Conservation (phyloP, 2,329 filamentous ascomycete genomes). For the Neonectria ditissima region DNA sequence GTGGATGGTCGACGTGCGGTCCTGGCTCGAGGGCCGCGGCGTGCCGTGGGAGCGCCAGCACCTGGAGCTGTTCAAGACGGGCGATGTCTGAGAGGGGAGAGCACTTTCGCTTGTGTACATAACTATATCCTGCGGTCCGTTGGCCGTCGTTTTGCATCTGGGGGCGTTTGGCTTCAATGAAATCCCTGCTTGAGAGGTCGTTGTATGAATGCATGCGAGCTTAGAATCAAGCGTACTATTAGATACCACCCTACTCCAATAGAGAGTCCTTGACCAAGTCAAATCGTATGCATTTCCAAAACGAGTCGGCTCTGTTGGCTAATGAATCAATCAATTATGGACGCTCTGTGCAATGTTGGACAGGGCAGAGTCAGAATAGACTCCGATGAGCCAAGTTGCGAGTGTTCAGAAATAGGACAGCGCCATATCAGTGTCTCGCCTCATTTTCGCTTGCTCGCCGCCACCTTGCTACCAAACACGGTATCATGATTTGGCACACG, state of each 20-base stretch:
- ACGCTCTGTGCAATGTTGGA: background rate
- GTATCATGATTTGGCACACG: background rate
- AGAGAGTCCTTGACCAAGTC: background rate
- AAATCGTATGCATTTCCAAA: background rate
- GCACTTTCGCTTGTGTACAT: background rate
- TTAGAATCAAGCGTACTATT: slow-evolving; percentile 20
- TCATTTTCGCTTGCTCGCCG: slow-evolving; percentile 7
- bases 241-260: slow-evolving; percentile 22
- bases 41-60: slow-evolving; percentile 70
- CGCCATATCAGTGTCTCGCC: slow-evolving; percentile 7
- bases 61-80: slow-evolving; percentile 76
- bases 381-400: background rate
- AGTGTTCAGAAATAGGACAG: background rate
- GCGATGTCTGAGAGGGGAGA: slow-evolving; percentile 45
- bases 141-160: slow-evolving; percentile 26
- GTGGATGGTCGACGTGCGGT: slow-evolving; percentile 75
- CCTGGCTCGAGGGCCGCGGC: slow-evolving; percentile 64
- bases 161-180: slow-evolving; percentile 35
- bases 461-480: background rate
- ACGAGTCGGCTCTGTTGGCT: background rate
- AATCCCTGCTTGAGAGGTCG: slow-evolving; percentile 22
- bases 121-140: background rate
- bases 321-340: background rate
- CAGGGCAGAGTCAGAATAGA: background rate
- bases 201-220: slow-evolving; percentile 17